These are phyloP conservation scores for Nemophila menziesii DNA, from an alignment of 257 asterid species.

Conservation along the genomic window DNA sequence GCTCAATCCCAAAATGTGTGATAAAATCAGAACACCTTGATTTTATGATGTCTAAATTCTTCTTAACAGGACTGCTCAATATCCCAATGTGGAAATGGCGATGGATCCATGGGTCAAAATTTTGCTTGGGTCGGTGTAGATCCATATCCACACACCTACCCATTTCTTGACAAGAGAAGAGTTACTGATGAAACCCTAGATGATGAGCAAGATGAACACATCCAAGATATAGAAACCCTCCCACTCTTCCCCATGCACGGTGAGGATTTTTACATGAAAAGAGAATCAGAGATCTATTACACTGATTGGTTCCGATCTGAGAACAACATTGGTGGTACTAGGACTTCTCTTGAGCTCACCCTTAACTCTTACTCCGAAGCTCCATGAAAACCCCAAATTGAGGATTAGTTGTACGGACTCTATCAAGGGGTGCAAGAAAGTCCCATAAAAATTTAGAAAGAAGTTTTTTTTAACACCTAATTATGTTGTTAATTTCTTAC, in stretches of 20 bases:
- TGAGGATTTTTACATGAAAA: slow-evolving; percentile 16
- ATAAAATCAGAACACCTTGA: too few relatives aligned
- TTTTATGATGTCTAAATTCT: not conserved
- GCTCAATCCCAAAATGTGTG: too few relatives aligned
- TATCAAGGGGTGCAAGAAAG: too few relatives aligned
- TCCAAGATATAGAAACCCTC: slow-evolving; percentile 53
- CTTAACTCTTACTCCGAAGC: slow-evolving; percentile 52
- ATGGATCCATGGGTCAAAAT: slow-evolving; percentile 26
- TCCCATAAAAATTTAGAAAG: too few relatives aligned
- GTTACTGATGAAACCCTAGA: slow-evolving; percentile 39
- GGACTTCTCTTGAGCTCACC: slow-evolving; percentile 75
- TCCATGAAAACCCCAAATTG: too few relatives aligned
- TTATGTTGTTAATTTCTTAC: too few relatives aligned
- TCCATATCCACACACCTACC: slow-evolving; percentile 30
- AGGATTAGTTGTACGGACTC: too few relatives aligned
- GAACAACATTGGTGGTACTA: slow-evolving; percentile 17
- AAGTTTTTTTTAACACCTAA: too few relatives aligned
- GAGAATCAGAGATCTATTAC: slow-evolving; percentile 15
- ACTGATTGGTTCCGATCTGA: slow-evolving; percentile 21
- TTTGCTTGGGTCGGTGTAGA: slow-evolving; percentile 46
- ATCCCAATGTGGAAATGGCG: slow-evolving; percentile 27
- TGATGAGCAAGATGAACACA: slow-evolving; percentile 14
- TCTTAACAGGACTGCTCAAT: slow-evolving; percentile 50
- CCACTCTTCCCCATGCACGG: slow-evolving; percentile 88
- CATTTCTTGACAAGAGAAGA: slow-evolving; percentile 50